These are phyloP conservation scores for Aspergillus sp. DNA, from an alignment of 2,329 filamentous ascomycete genomes.

Conservation along the genomic window DNA sequence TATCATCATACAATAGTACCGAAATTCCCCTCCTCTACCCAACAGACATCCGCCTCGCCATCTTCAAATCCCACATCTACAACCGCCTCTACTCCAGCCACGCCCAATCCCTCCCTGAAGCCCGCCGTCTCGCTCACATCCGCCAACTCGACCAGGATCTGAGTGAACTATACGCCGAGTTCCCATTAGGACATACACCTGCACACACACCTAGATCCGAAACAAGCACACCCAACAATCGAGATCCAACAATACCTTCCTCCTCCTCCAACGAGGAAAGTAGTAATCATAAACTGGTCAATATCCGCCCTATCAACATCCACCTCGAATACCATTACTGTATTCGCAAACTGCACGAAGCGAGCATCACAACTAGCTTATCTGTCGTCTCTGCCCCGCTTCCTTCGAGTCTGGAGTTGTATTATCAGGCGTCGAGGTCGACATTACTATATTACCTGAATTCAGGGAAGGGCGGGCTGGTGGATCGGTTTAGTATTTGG, in stretches of 20 bases:
- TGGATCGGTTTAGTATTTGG: constrained; percentile 1
- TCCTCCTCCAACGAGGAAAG: background rate
- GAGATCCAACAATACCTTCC: too few species aligned
- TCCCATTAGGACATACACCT: constrained; percentile 11
- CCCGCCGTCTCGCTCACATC: constrained; percentile 23
- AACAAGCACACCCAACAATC: too few species aligned
- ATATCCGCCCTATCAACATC: constrained; percentile 25
- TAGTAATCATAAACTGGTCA: background rate
- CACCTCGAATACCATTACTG: constrained; percentile 31
- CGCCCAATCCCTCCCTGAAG: constrained; percentile 15
- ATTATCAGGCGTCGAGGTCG: constrained; percentile 26
- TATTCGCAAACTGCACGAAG: constrained; percentile 26
- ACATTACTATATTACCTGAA: constrained; percentile 22
- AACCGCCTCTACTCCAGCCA: constrained; percentile 23
- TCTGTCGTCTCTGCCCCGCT: constrained; percentile 11
- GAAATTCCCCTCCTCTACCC: constrained; percentile 25
- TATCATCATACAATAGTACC: constrained; percentile 13
- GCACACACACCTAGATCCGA: too few species aligned
- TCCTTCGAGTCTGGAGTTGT: constrained; percentile 26
- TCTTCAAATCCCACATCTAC: constrained; percentile 29
- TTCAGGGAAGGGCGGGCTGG: background rate
- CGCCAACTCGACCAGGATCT: constrained; percentile 30
- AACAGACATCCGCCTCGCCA: constrained; percentile 24
- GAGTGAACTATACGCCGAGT: constrained; percentile 20
- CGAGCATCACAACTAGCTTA: constrained; percentile 10